A percentile compares a stretch with the other conserved stretches of the same genome.
These are phyloP conservation scores for barrel medic (Medicago truncatula) DNA, from an alignment of 306 rosid genomes.

Conservation along the genomic window MtrunA17r5.0-ANR NC_053049.1:8852501-8853000, in stretches of 20 bases:
- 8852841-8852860: slow-evolving; percentile 43
- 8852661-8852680: slow-evolving; percentile 35
- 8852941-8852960: slow-evolving; percentile 18
- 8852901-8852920: slow-evolving; percentile 76
- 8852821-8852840: slow-evolving; percentile 12
- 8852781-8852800: slow-evolving; percentile 21
- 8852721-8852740: slow-evolving; percentile 38
- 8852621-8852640: slow-evolving; percentile 19
- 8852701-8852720: slow-evolving; percentile 41
- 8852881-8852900: slow-evolving; percentile 74
- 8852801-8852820: slow-evolving; percentile 27
- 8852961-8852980: slow-evolving; percentile 20
- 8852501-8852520: too few species aligned
- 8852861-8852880: slow-evolving; percentile 65
- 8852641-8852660: slow-evolving; percentile 16
- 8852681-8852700: slow-evolving; percentile 40
- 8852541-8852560: slow-evolving; percentile 23
- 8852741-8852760: slow-evolving; percentile 55
- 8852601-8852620: not conserved
- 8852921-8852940: slow-evolving; percentile 91
- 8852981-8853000: not conserved
- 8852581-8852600: not conserved
- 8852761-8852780: slow-evolving; percentile 33
- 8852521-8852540: too few species aligned
- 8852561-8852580: not conserved